Evolutionary conservation across 2,329 filamentous ascomycete genomes (phyloP).

Genomic region (Apiospora pterosperma): DNA sequence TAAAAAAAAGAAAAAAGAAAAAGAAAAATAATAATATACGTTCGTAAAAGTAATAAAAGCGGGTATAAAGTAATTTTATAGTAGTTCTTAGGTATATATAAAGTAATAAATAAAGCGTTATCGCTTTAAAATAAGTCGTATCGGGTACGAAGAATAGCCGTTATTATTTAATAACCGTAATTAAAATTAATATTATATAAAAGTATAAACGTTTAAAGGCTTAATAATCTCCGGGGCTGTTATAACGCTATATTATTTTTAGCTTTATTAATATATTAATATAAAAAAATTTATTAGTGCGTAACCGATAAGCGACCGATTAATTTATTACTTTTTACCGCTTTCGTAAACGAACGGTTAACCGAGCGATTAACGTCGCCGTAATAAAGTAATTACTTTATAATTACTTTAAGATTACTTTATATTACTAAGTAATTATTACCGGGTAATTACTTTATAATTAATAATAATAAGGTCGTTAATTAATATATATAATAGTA

Average conservation of each 20-base stretch:
- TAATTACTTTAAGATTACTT: not conserved
- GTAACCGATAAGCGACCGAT: no score
- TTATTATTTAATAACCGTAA: not conserved
- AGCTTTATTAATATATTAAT: not conserved
- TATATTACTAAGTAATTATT: no score
- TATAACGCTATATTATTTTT: no score
- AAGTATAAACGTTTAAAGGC: not conserved
- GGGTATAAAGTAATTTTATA: no score
- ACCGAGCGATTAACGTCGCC: no score
- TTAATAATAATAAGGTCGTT: not conserved
- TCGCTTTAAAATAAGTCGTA: not conserved
- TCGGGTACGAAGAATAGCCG: no score
- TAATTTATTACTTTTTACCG: not conserved
- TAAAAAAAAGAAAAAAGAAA: no score
- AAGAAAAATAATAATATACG: no score
- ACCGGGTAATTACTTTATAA: not conserved
- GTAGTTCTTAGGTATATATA: no score
- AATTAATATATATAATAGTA: not conserved
- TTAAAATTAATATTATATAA: not conserved
- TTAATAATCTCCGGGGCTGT: not conserved
- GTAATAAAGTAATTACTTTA: not conserved
- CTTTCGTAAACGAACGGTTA: no score
- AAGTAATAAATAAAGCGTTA: no score
- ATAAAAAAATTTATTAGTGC: not conserved
- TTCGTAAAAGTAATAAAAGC: no score